These are phyloP conservation scores for Hemisphaericaspora subhashii DNA, from an alignment of 1,139 yeast genomes.

Conservation along the genomic window DNA sequence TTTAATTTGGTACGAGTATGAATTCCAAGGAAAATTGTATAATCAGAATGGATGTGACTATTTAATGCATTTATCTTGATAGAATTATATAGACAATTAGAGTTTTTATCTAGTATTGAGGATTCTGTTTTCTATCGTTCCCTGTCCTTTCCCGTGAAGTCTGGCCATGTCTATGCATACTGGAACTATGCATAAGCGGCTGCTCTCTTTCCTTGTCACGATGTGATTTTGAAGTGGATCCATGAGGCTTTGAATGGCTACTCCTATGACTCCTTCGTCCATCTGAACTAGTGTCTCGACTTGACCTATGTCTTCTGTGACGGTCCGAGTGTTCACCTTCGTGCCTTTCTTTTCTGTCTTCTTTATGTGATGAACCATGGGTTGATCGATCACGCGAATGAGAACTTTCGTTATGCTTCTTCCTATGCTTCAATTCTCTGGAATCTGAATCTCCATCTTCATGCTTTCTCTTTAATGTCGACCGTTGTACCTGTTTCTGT, in stretches of 20 bases:
- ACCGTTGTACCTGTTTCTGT: constrained; percentile 20
- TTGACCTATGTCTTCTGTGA: constrained; percentile 1
- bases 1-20: constrained; percentile 77
- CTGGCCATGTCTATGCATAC: no score
- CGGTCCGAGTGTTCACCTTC: no score
- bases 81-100: not conserved
- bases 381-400: not conserved
- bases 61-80: constrained; percentile 27
- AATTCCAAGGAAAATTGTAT: constrained; percentile 28
- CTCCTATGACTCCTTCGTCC: constrained; percentile 3
- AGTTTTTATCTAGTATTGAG: no score
- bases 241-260: no score
- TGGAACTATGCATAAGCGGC: no score
- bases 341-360: no score
- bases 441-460: constrained; percentile 7
- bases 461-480: constrained; percentile 2
- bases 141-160: no score
- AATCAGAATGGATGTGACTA: constrained; percentile 24
- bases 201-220: not conserved
- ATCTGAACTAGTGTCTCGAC: constrained; percentile 1
- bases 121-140: no score
- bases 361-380: constrained; percentile 1
- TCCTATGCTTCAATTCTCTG: not conserved
- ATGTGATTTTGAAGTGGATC: no score
- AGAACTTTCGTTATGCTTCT: constrained; percentile 10